Base-by-base conservation (phyloP, 257 asterid species). In the Petrea volubilis region DNA sequence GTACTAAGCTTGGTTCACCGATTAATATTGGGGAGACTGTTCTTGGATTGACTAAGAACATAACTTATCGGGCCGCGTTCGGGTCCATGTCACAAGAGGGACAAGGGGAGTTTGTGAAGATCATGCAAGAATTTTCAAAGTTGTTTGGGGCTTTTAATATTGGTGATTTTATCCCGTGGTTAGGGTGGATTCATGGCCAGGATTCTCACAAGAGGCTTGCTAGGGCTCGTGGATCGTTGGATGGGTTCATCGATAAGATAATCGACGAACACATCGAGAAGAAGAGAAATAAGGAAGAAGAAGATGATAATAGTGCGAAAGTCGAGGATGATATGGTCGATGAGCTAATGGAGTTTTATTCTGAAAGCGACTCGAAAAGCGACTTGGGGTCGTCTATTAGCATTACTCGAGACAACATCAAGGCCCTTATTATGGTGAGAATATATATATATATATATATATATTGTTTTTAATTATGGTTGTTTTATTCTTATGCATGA, bases 101-200 rank as follows among this genome's bases (percentile, higher is more conserved):
- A 0, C 89, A 90, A 34, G 92, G 82, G 33, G 84, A 90, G 0
- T 90, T 90, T 29, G 87, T 90, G 24, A 63, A 72, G 63, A 88
- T 90, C 5, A 41, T 90, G 78, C 96, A 88, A 21, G 97, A 86
- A 64, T 85, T 90, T 46, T 90, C 96, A 0, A 83, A 80, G 63
- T 72, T 90, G 2, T 88, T 90, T 29, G 97, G 94, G 1, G 97
- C 90, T 1, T 90, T 90, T 36, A 90, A 86, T 68, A 56, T 90
- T 0, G 89, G 86, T 2, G 97, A 91, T 79, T 91, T 88, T 11
- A 53, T 91, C 0, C 96, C 96, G 2, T 82, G 88, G 80, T 66
- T 91, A 17, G 77, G 86, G 1, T 87, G 89, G 94, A 41, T 82
- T 15, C 86, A 87, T 78, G 90, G 58, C 60, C 69, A 17, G 7